phyloP scores from a whole-genome alignment of 768 basidiomycete genomes.

The Mycena crocata region DNA sequence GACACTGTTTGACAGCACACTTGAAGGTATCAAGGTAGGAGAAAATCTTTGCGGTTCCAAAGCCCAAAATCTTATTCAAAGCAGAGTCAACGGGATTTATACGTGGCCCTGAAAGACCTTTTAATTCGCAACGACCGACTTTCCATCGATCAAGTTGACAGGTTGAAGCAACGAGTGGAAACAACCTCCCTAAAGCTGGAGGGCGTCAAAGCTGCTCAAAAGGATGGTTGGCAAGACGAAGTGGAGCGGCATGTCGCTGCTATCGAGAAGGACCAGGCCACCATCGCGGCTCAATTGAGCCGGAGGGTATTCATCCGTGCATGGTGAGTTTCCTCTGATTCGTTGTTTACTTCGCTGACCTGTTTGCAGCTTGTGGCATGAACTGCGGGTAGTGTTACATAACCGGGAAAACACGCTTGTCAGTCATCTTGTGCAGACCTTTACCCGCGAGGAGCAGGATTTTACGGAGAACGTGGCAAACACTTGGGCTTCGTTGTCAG shows the following conservation, averaged over 20 bases:
- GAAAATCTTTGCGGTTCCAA: neutral
- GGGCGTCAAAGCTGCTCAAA: constrained; percentile 72
- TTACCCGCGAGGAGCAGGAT: constrained; percentile 79
- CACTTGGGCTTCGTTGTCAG: constrained; percentile 82
- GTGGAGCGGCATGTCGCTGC: constrained; percentile 76
- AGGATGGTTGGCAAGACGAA: constrained; percentile 89
- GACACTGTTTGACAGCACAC: constrained; percentile 69
- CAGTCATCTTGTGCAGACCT: constrained; percentile 76
- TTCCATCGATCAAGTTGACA: constrained; percentile 88
- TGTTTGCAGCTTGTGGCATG: constrained; percentile 87
- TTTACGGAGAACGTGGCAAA: constrained; percentile 71
- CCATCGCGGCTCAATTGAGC: constrained; percentile 78
- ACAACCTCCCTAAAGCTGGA: constrained; percentile 81
- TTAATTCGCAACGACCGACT: constrained; percentile 91
- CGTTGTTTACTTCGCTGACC: constrained; percentile 9
- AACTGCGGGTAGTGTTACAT: constrained; percentile 91
- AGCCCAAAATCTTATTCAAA: constrained; percentile 25
- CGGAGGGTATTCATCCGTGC: constrained; percentile 90
- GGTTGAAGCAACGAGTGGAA: constrained; percentile 89
- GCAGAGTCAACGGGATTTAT: constrained; percentile 86
- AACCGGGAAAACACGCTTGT: constrained; percentile 89
- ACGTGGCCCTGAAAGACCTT: constrained; percentile 87
- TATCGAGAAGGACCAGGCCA: constrained; percentile 89
- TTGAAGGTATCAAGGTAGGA: constrained; percentile 81
- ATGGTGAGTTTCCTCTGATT: constrained; percentile 61